These are phyloP conservation scores for Dictyostelium brefeldianum DNA, from an alignment of 78 protist genomes.

Conservation along the genomic window DNA sequence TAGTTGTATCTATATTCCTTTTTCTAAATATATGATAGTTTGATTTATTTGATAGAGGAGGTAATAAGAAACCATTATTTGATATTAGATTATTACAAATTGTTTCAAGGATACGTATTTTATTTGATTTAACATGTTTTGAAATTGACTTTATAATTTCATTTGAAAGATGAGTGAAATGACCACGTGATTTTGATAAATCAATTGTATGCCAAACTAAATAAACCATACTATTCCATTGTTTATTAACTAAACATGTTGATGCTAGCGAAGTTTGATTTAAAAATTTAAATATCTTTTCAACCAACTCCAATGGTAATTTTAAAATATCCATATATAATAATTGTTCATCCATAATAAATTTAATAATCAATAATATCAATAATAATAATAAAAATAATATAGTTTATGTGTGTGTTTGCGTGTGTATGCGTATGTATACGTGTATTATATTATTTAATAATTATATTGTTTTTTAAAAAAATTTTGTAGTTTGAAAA, in stretches of 20 bases:
- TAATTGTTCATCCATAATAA: background rate
- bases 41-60: slow-evolving; percentile 4
- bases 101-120: slow-evolving; percentile 5
- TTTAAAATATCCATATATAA: slow-evolving; percentile 11
- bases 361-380: background rate
- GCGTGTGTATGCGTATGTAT: no score
- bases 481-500: no score
- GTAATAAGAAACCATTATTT: slow-evolving; percentile 72
- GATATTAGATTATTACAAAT: slow-evolving; percentile 38
- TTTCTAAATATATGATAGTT: slow-evolving; percentile 27
- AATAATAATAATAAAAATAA: no score
- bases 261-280: slow-evolving; percentile 17
- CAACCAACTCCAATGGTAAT: slow-evolving; percentile 58
- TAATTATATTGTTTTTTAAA: no score
- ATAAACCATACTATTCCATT: slow-evolving; percentile 14
- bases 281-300: slow-evolving; percentile 44
- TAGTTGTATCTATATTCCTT: background rate
- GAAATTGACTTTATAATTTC: background rate
- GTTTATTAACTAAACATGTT: slow-evolving; percentile 11
- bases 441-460: no score
- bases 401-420: no score
- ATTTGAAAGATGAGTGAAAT: slow-evolving; percentile 42
- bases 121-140: slow-evolving; percentile 16
- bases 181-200: slow-evolving; percentile 57
- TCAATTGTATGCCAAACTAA: slow-evolving; percentile 71